Base-by-base conservation (phyloP, 805 yeast genomes). In the Nakazawaea laoshanensis region DNA sequence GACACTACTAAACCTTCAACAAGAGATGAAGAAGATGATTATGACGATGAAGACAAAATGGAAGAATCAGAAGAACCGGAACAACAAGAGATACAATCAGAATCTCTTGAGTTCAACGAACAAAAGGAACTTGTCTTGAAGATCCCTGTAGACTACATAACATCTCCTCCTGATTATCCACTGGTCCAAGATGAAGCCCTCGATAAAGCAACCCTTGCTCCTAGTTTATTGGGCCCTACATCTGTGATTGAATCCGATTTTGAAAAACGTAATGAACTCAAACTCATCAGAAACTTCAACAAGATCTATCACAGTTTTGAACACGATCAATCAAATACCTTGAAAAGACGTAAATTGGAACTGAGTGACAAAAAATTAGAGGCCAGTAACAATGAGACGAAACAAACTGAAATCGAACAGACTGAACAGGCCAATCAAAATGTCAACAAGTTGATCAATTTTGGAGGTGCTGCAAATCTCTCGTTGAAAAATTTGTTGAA, bases 401-500 rank as follows among this genome's bases (percentile, higher is more conserved):
- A 38, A 12, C 36, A 49, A n/a, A 42, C 45, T n/a, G 43, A 37
- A 4, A 40, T 35, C 6, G 33, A 41, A 13, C 40, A 39, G 2
- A 20, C 29, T 6, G 44, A 39, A 7, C 48, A 47, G 21, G 40
- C 29, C 13, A 43, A 31, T 25, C 50, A 48, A 8, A 13, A 46
- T 25, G 52, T 50, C 3, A 48, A 47, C 25, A 52, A 49, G 28
- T 38, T 53, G 31, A 52, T 53, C 41, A 49, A 53, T 11, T 43
- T 52, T 15, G 56, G 57, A 5, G 89, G 89, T 3, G 86, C 88
- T 3, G 88, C 86, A 1, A 80, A 77, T 44, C 55, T 81, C 23
- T 77, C 87, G 3, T 61, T 92, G 32, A 85, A 87, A 48, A 88
- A 94, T 52, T 65, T 92, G 30, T 61, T 92, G 19, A 71, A 74